phyloP scores from a whole-genome alignment of 768 basidiomycete species.

The Mycena kentingensis region DNA sequence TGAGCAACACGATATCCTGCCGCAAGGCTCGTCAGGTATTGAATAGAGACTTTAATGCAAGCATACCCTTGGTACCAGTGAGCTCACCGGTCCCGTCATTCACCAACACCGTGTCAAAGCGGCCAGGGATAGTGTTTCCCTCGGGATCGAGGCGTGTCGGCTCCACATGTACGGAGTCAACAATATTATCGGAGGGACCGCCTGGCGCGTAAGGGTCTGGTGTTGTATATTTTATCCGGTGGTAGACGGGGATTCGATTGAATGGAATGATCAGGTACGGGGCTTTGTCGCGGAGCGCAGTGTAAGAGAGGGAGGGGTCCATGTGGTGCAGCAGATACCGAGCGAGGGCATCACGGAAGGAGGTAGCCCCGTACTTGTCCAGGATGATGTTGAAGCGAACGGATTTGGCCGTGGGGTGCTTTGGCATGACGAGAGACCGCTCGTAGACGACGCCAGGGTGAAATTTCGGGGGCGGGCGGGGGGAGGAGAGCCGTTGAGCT shows the following conservation, averaged over 20 bases:
- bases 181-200: not conserved
- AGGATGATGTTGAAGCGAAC: slow-evolving; percentile 26
- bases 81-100: slow-evolving; percentile 10
- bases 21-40: not conserved
- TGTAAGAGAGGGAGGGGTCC: slow-evolving; percentile 21
- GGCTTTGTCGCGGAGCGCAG: too few species aligned
- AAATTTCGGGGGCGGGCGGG: not conserved
- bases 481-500: slow-evolving; percentile 13
- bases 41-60: slow-evolving; percentile 24
- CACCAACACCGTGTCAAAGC: slow-evolving; percentile 35
- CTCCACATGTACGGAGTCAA: slow-evolving; percentile 20
- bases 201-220: not conserved
- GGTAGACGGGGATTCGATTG: not conserved
- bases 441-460: slow-evolving; percentile 16
- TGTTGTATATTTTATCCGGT: not conserved
- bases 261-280: slow-evolving; percentile 1
- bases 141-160: slow-evolving; percentile 10
- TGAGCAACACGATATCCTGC: slow-evolving; percentile 15
- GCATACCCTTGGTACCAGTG: slow-evolving; percentile 24
- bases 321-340: slow-evolving; percentile 27
- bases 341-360: slow-evolving; percentile 31
- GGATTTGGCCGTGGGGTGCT: slow-evolving; percentile 25
- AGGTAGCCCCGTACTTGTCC: slow-evolving; percentile 29
- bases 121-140: slow-evolving; percentile 18
- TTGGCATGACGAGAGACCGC: slow-evolving; percentile 24